Evolutionary conservation across 2,329 filamentous ascomycete species (phyloP), one percentile per base, ranked within the genome.

Genomic region (Dendryphion nanum): DNA sequence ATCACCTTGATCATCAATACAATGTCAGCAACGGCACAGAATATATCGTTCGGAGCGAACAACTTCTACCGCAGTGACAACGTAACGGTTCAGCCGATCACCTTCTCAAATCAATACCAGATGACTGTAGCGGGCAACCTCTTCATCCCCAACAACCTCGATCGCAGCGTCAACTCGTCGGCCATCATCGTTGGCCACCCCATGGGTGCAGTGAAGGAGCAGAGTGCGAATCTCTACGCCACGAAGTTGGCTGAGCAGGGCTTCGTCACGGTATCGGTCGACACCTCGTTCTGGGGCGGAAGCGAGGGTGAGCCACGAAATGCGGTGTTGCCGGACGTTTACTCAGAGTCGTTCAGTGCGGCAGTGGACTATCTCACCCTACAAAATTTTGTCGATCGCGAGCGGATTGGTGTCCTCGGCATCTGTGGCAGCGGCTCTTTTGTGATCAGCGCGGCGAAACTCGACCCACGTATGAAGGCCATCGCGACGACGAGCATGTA

Each of bases 371-470:
- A 59, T 13, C 54, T 64, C 13, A 44, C 43, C 19, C 20, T 26
- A 1, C 48, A 50, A 30, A 29, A 38, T 15, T 55, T 48, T 24
- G 44, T 63, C 26, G 47, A 62, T 30, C 50, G 50, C 19, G 50
- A 55, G 44, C 54, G 54, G 5, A 63, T 63, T 30, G 58, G 58
- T 17, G 59, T 29, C 15, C 32, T 62, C 12, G 59, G 59, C 10
- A 59, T 63, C 34, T 63, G 59, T 26, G 59, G 52, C 21, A 61
- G 59, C 26, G 59, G 57, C 18, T 50, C 45, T 4, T 63, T 52
- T 28, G 36, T 61, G 6, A 57, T 68, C 43, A 61, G 59, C 38
- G 64, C 65, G 1, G 63, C 64, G 3, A 66, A 66, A 40, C 56
- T 65, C 13, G 44, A 59, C 43, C 37, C 48, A 0, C 59, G 56